A percentile compares a stretch with the other conserved stretches of the same genome.
phyloP scores from a whole-genome alignment of 148 eudicot genomes.

The Fagopyrum esculentum region DNA sequence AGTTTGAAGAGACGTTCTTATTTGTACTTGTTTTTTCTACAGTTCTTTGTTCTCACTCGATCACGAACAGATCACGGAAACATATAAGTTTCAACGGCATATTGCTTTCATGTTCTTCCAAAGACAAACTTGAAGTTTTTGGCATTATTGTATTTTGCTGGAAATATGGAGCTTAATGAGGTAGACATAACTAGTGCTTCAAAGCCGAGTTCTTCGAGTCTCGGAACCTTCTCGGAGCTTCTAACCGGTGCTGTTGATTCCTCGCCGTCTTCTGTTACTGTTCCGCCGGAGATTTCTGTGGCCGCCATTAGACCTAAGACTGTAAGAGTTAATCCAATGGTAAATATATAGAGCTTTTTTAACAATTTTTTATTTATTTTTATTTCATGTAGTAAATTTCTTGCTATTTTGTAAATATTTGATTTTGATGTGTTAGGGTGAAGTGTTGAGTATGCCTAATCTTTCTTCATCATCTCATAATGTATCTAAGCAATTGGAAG shows the following conservation, averaged over 20 bases:
- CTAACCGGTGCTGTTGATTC: conserved; percentile 41
- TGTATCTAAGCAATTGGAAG: not conserved
- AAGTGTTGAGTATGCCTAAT: not conserved
- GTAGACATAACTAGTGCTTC: conserved; percentile 79
- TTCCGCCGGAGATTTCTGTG: conserved; percentile 7
- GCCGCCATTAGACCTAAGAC: conserved; percentile 70
- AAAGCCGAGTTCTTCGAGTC: conserved; percentile 52
- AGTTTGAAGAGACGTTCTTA: not conserved
- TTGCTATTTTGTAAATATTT: not conserved
- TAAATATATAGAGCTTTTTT: not conserved
- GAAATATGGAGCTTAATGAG: conserved; percentile 56
- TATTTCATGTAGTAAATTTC: not conserved
- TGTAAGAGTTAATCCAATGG: conserved; percentile 45
- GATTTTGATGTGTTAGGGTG: not conserved
- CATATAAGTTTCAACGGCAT: too few relatives aligned
- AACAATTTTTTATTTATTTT: not conserved
- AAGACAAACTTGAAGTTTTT: not conserved
- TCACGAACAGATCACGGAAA: too few relatives aligned
- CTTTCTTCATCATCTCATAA: conserved; percentile 1
- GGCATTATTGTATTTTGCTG: not conserved
- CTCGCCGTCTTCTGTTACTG: conserved; percentile 18
- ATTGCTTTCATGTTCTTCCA: too few relatives aligned
- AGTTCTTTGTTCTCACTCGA: not conserved
- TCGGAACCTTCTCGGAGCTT: conserved; percentile 56
- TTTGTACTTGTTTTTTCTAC: not conserved